Evolutionary conservation across 768 basidiomycete genomes (phyloP), one percentile per base, ranked within the genome.

Genomic region (Tulasnella sp.): DNA sequence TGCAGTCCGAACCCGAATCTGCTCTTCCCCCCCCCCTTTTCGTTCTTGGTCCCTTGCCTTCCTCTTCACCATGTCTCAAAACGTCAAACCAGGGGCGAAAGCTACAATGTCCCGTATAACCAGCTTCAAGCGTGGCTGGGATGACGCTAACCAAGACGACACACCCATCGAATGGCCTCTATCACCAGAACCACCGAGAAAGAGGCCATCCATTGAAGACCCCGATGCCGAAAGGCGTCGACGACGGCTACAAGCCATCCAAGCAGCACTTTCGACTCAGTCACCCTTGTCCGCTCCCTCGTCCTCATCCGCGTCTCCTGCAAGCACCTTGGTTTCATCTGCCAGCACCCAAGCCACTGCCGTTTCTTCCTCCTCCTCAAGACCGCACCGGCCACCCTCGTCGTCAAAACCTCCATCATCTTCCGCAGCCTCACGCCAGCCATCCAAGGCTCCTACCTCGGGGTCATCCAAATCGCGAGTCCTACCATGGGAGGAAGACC

Each of bases 241-340:
- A 58, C 44, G 78, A 72, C 37, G 78, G 73, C 11, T 79, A 8
- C 31, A 40, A 24, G 78, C 78, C 16, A 79, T 79, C 20, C 78
- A 79, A 48, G 78, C 78, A 40, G 78, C 64, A 8, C 37, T 79
- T 73, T 31, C 9, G 7, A 20, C 46, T 40, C 22, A 37, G 37
- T 2, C 37, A 37, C 37, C 37, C 37, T 37, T 6, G 37, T 37
- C 37, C 6, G 37, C 37, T 2, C 6, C 37, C 6, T 37, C 37
- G 6, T 37, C 37, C 37, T 37, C 37, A 37, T 37, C 2, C 37
- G 37, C 37, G 37, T 37, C 37, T 37, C 37, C 37, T 2, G 37
- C 37, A 37, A 37, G 37, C 37, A 37, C 37, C 85, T 86, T 37
- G 37, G 37, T 37, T 73, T 79, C 78, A n/a, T 72, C 64, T 11